Conservation (phyloP, 129 eudicot species). For the Saussurea involucrata region DNA sequence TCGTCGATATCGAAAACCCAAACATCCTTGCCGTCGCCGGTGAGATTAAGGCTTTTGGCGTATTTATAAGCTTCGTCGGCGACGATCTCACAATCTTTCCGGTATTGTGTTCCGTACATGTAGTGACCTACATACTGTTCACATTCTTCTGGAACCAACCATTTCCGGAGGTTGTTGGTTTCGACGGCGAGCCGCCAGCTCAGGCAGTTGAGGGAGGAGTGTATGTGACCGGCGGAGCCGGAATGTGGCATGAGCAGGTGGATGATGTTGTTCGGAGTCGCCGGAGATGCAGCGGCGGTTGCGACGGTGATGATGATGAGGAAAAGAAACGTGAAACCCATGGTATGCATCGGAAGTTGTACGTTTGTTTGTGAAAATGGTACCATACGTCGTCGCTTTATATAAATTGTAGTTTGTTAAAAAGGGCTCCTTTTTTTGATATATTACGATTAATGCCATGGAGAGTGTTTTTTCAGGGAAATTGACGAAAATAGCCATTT, state of each 20-base stretch:
- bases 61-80: constrained; percentile 23
- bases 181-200: constrained; percentile 59
- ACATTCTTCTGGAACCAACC: constrained; percentile 39
- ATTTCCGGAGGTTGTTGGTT: constrained; percentile 32
- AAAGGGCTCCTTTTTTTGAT: neutral
- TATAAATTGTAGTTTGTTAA: neutral
- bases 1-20: constrained; percentile 72
- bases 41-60: constrained; percentile 27
- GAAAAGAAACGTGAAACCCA: constrained; percentile 7
- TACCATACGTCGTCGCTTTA: neutral
- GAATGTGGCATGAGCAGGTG: constrained; percentile 36
- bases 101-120: constrained; percentile 45
- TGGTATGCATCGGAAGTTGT: neutral
- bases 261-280: constrained; percentile 8
- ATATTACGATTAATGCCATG: neutral
- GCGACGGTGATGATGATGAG: constrained; percentile 2
- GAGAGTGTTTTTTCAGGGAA: neutral
- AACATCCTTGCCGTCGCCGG: constrained; percentile 42
- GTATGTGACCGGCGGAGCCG: constrained; percentile 33
- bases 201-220: constrained; percentile 35
- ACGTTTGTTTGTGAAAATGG: neutral
- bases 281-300: constrained; percentile 2
- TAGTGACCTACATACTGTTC: constrained; percentile 37
- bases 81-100: constrained; percentile 24
- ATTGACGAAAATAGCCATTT: no score